Evolutionary conservation across 257 asterid species (phyloP).

Genomic region (Solanum tacnaense): DNA sequence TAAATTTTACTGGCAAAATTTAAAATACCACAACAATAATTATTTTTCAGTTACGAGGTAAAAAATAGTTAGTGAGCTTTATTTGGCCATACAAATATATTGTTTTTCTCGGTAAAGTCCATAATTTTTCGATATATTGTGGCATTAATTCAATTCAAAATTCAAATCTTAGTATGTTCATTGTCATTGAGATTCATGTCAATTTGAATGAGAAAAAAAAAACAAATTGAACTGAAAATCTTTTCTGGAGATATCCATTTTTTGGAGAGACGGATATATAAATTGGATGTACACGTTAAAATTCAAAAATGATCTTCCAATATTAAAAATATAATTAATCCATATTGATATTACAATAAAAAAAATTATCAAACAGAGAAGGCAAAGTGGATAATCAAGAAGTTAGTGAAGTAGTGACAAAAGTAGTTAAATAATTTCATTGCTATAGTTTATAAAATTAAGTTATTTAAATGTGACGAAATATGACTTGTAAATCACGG

Average conservation of each 20-base stretch:
- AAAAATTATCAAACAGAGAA: background rate
- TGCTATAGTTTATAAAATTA: background rate
- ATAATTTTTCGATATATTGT: background rate
- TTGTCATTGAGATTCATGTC: background rate
- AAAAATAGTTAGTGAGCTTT: background rate
- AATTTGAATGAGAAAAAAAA: no score
- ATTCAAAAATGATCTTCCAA: background rate
- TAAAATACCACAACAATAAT: background rate
- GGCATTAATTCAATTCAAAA: background rate
- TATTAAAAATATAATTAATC: background rate
- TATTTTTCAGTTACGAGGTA: background rate
- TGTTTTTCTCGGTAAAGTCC: constrained; percentile 55
- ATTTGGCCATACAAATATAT: constrained; percentile 14
- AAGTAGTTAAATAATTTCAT: background rate
- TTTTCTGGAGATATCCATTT: no score
- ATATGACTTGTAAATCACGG: no score
- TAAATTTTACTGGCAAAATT: background rate
- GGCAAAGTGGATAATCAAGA: background rate
- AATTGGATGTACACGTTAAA: background rate
- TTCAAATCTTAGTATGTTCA: no score
- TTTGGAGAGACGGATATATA: no score
- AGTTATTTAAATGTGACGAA: background rate
- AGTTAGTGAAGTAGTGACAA: background rate
- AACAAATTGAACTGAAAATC: no score
- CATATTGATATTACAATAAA: background rate